phyloP scores from a whole-genome alignment of 164 flowering plant species.

The Nelumbo lutea region DNA sequence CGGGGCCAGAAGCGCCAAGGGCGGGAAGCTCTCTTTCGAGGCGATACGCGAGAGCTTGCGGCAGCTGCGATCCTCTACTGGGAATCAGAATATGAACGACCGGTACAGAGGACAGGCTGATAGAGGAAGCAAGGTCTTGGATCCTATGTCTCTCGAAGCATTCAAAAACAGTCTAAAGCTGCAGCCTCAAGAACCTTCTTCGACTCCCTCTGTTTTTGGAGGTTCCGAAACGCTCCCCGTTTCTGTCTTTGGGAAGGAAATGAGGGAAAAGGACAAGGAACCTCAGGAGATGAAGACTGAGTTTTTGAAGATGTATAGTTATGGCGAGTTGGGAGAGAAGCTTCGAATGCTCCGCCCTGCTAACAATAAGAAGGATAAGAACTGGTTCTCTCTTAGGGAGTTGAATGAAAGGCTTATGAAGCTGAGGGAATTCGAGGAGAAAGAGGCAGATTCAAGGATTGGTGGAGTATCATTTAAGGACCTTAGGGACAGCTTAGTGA shows the following conservation, averaged over 20 bases:
- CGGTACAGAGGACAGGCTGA: conserved; percentile 4
- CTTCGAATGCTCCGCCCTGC: conserved; percentile 53
- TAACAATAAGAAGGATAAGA: conserved; percentile 18
- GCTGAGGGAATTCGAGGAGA: conserved; percentile 58
- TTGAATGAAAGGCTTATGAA: conserved; percentile 63
- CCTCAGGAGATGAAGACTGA: conserved; percentile 23
- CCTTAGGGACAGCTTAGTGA: conserved; percentile 37
- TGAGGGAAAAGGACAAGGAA: conserved; percentile 16
- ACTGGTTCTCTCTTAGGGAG: conserved; percentile 60
- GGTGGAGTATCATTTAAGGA: conserved; percentile 24
- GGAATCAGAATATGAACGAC: not conserved
- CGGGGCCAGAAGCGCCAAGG: not conserved
- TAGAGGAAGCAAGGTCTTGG: conserved; percentile 1
- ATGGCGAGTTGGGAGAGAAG: conserved; percentile 57
- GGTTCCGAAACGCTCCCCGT: conserved; percentile 21
- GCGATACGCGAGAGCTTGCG: conserved; percentile 36
- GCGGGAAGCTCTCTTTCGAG: conserved; percentile 11
- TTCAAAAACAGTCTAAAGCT: conserved; percentile 27
- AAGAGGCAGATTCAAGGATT: conserved; percentile 25
- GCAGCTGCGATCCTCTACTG: conserved; percentile 12
- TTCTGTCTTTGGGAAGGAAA: conserved; percentile 33
- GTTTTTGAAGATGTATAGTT: conserved; percentile 38
- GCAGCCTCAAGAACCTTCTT: conserved; percentile 15
- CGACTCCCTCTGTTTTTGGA: conserved; percentile 8
- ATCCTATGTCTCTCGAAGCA: conserved; percentile 17